Base-by-base conservation (phyloP, 1,284 basidiomycete species). In the Ganoderma multipileum region DNA sequence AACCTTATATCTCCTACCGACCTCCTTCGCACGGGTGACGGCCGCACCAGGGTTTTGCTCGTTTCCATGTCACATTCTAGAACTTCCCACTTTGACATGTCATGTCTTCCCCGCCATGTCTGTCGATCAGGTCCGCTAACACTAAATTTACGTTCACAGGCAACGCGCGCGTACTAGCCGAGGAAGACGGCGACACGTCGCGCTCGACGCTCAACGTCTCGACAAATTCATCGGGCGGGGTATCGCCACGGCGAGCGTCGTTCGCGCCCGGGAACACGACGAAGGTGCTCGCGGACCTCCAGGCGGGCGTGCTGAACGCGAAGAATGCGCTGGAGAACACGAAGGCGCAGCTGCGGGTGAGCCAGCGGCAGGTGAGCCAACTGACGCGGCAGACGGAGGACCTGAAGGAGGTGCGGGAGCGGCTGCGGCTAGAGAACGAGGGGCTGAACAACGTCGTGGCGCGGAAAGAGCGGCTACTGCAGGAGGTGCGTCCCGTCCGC, bases 341-440 rank as follows among this genome's bases (percentile, higher is more conserved):
- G 6, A 94, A 93, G 76, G 81, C 87, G 20, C 93, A 95, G 76
- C 83, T 96, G 52, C 81, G 92, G 66, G 77, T 92, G 36, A 91
- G 91, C n/a, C 93, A 95, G 76, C 82, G 92, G 67, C 90, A 88
- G 63, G 91, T 94, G 12, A 91, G 93, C 54, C 90, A 92, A 78
- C 81, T 95, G 55, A 95, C 94, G 44, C 83, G 94, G 57, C 91
- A 93, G 79, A 90, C 89, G 55, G 95, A 96, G 77, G 95, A 96
- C 79, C 80, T 95, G 78, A 95, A 95, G 75, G 94, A 95, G 75
- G 90, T 89, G 1, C 86, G 95, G 71, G 93, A 95, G 76, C 84
- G 95, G 59, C 79, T 95, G 66, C 81, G 93, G 65, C 78, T 94
- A 63, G 95, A 96, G 80, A 95, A 95, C 76, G 95, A 96, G 78